These are phyloP conservation scores for Cnidoscolus chayamansa DNA, from an alignment of 441 rosid species.

Conservation along the genomic window DNA sequence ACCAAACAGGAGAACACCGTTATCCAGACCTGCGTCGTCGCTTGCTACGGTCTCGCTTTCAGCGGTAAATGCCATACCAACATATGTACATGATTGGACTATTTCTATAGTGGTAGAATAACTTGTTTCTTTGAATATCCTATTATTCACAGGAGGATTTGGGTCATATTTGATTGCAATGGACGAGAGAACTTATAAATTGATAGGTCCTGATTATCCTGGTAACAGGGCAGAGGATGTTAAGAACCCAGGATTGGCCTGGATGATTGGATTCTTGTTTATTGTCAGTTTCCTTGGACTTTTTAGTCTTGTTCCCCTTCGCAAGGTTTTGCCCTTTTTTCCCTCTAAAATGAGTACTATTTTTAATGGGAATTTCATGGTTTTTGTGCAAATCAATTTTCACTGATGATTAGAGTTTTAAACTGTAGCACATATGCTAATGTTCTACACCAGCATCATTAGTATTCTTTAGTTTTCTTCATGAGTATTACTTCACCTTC, in stretches of 20 bases:
- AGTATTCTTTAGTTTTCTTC: neutral
- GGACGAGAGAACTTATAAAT: conserved; percentile 77
- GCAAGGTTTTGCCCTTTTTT: conserved; percentile 47
- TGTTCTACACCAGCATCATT: neutral
- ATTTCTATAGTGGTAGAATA: no score
- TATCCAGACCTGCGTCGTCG: conserved; percentile 89
- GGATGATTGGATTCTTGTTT: conserved; percentile 88
- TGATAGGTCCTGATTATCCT: conserved; percentile 77
- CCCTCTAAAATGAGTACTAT: neutral
- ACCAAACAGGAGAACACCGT: conserved; percentile 86
- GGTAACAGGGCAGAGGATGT: conserved; percentile 72
- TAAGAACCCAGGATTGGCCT: conserved; percentile 68
- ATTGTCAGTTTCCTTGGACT: conserved; percentile 88
- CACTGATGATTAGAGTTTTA: neutral
- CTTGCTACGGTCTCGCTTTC: conserved; percentile 87
- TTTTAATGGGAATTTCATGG: neutral
- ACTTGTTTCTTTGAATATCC: neutral
- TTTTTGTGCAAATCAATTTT: neutral
- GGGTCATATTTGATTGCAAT: conserved; percentile 80
- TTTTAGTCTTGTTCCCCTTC: conserved; percentile 80
- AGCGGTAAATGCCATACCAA: conserved; percentile 43
- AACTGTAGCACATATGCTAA: neutral
- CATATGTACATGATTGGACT: no score
- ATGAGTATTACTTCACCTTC: no score
- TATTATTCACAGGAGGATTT: conserved; percentile 58